phyloP scores from a whole-genome alignment of 345 rosid species.

The Cardiospermum halicacabum region DNA sequence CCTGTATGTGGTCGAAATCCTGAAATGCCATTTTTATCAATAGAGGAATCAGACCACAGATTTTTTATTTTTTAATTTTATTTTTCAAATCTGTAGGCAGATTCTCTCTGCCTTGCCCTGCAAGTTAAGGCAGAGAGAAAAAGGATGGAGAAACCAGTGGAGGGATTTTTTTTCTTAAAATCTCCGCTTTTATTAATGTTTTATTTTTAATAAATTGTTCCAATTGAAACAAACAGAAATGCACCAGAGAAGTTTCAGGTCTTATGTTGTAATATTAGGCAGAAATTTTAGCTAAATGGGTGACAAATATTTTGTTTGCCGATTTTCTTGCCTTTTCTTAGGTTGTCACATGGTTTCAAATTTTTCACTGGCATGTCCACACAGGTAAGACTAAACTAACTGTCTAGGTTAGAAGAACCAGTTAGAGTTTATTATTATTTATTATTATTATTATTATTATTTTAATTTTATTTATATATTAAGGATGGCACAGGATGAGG shows the following conservation, averaged over 20 bases:
- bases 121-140: slow-evolving; percentile 51
- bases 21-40: slow-evolving; percentile 63
- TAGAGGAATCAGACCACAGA: too few species aligned
- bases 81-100: too few species aligned
- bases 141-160: slow-evolving; percentile 11
- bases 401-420: neutral
- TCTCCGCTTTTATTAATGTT: slow-evolving; percentile 6
- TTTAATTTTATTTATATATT: too few species aligned
- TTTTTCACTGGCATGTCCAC: neutral
- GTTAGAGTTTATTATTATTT: too few species aligned
- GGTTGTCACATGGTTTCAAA: slow-evolving; percentile 1
- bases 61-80: too few species aligned
- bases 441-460: neutral
- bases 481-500: too few species aligned
- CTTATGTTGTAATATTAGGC: slow-evolving; percentile 32
- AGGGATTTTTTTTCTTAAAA: neutral
- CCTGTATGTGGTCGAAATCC: slow-evolving; percentile 71
- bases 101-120: slow-evolving; percentile 55
- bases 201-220: slow-evolving; percentile 8
- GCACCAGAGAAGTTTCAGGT: slow-evolving; percentile 67
- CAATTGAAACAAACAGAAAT: slow-evolving; percentile 26
- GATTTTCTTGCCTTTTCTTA: slow-evolving; percentile 27
- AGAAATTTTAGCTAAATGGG: slow-evolving; percentile 10
- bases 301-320: slow-evolving; percentile 19
- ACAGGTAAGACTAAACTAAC: neutral